Evolutionary conservation across 1,284 basidiomycete genomes (phyloP).

Genomic region (Tylopilus sp.): DNA sequence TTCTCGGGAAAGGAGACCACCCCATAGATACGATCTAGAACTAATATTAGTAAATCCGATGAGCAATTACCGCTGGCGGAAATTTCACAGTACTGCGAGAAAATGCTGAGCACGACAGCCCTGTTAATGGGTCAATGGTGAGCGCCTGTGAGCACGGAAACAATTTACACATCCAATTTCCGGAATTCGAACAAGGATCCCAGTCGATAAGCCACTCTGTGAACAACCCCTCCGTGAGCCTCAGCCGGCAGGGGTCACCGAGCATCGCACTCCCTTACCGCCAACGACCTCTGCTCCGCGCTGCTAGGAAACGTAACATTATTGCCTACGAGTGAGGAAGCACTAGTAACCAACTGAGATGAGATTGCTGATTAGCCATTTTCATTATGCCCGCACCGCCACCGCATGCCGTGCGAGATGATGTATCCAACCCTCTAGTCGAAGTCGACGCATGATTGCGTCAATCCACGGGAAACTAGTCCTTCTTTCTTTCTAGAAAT

Average conservation of each 20-base stretch:
- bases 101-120: constrained; percentile 30
- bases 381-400: constrained; percentile 39
- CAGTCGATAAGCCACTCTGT: constrained; percentile 21
- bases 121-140: constrained; percentile 12
- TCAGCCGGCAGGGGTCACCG: constrained; percentile 15
- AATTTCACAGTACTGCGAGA: constrained; percentile 33
- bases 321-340: constrained; percentile 52
- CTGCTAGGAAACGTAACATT: constrained; percentile 56
- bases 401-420: constrained; percentile 51
- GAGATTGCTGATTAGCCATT: constrained; percentile 26
- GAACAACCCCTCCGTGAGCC: constrained; percentile 8
- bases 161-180: constrained; percentile 33
- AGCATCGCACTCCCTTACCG: constrained; percentile 25
- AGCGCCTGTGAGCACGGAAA: constrained; percentile 13
- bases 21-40: constrained; percentile 26
- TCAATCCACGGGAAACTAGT: constrained; percentile 41
- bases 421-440: constrained; percentile 39
- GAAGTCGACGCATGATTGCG: constrained; percentile 48
- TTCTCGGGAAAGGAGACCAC: constrained; percentile 23
- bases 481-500: constrained; percentile 35
- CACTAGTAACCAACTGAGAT: constrained; percentile 37
- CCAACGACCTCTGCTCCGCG: constrained; percentile 53
- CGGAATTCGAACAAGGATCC: constrained; percentile 26
- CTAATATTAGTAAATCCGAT: constrained; percentile 27
- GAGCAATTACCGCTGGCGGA: constrained; percentile 34